Conservation (phyloP, 257 asterid genomes). For the Solanum stenotomum region DNA sequence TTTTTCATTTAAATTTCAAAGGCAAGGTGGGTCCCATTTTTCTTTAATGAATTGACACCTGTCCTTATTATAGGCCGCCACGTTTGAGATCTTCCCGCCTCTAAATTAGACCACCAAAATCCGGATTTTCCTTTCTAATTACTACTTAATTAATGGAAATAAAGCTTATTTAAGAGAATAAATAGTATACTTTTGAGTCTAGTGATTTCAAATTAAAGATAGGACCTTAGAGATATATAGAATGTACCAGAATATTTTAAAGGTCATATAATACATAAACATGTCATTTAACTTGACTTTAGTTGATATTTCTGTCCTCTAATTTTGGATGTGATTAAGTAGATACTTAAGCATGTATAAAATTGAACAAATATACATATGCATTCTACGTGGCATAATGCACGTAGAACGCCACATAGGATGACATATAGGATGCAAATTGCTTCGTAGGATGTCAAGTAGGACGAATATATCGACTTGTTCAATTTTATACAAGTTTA, state of each 20-base stretch:
- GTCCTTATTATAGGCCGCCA: background rate
- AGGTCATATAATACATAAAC: background rate
- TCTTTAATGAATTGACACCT: background rate
- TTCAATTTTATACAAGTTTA: no score
- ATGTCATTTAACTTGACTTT: no score
- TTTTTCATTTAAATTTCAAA: background rate
- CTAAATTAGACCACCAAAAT: background rate
- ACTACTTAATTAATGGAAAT: background rate
- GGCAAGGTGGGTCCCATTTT: background rate
- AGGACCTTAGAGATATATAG: background rate
- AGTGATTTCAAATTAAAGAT: no score
- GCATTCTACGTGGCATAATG: background rate
- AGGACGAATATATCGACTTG: no score
- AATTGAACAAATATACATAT: no score
- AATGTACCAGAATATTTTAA: no score
- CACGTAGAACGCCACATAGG: no score
- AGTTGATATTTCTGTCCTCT: fast-evolving
- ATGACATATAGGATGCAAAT: background rate
- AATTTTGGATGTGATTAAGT: background rate
- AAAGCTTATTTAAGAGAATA: background rate
- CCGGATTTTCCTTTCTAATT: background rate
- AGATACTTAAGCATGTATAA: no score
- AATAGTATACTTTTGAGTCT: no score
- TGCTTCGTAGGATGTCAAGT: background rate
- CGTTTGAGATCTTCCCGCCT: background rate